These are phyloP conservation scores for Prunus yedoensis DNA, from an alignment of 331 rosid genomes.

Conservation along the genomic window DNA sequence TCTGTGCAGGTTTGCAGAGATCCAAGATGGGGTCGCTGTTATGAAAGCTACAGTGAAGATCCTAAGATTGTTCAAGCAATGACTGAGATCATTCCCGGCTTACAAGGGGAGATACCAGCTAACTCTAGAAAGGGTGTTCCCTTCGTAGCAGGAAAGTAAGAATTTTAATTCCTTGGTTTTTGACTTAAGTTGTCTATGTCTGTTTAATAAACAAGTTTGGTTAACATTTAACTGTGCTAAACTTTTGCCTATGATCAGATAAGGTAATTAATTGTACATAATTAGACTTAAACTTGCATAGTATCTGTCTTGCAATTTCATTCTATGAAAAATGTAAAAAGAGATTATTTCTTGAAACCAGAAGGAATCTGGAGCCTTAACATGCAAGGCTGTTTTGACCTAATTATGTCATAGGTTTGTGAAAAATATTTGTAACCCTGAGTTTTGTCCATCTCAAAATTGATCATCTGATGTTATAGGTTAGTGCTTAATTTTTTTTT, in stretches of 20 bases:
- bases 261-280: no score
- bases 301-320: background rate
- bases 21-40: slow-evolving; percentile 79
- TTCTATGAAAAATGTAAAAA: no score
- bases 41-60: slow-evolving; percentile 74
- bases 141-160: slow-evolving; percentile 61
- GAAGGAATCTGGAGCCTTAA: no score
- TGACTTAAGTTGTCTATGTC: background rate
- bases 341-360: no score
- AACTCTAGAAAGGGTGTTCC: slow-evolving; percentile 51
- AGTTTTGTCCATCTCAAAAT: background rate
- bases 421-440: no score
- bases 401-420: background rate
- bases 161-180: background rate
- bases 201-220: background rate
- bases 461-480: background rate
- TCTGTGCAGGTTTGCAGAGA: slow-evolving; percentile 62
- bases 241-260: background rate
- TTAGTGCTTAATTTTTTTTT: no score
- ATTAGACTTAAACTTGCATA: no score
- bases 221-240: background rate
- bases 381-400: background rate
- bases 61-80: slow-evolving; percentile 48
- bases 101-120: slow-evolving; percentile 62
- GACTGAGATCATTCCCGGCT: slow-evolving; percentile 60